A percentile compares a stretch with the other conserved stretches of the same genome.
Evolutionary conservation across 805 yeast genomes (phyloP).

Genomic region (Sugiyamaella americana): DNA sequence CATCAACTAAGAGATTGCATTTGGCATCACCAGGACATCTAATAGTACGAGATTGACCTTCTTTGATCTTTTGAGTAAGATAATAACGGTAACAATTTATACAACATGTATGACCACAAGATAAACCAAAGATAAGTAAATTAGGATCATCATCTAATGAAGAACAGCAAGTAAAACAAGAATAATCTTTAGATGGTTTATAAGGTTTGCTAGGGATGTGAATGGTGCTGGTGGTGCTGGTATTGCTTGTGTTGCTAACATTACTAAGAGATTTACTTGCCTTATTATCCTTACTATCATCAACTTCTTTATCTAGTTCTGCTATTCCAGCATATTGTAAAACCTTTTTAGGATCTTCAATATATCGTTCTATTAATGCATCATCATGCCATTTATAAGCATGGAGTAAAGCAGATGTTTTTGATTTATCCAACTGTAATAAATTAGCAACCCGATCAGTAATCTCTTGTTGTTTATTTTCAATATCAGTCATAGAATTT

Average conservation of each 20-base stretch:
- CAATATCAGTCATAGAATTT: constrained; percentile 19
- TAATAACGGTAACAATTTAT: constrained; percentile 60
- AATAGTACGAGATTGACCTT: constrained; percentile 36
- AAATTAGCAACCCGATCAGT: constrained; percentile 34
- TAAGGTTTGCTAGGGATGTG: not conserved
- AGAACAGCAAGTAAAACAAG: constrained; percentile 73
- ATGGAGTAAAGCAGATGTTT: constrained; percentile 41
- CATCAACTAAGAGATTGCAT: constrained; percentile 40
- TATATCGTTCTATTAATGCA: constrained; percentile 48
- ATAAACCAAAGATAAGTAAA: constrained; percentile 42
- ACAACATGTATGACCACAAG: constrained; percentile 72
- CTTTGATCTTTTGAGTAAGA: constrained; percentile 39
- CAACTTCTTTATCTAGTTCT: not conserved
- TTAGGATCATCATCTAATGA: constrained; percentile 40
- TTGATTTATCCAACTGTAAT: constrained; percentile 36
- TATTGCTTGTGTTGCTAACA: not conserved
- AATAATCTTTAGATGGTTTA: constrained; percentile 26
- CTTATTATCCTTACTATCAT: not conserved
- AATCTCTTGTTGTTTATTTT: constrained; percentile 30
- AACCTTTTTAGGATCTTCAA: constrained; percentile 39
- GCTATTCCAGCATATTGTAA: constrained; percentile 32
- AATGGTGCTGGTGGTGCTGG: too few relatives aligned
- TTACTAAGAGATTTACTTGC: constrained; percentile 6
- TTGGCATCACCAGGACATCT: constrained; percentile 57
- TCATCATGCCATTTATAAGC: constrained; percentile 56